phyloP scores from a whole-genome alignment of 495 filamentous ascomycete genomes.

The Staphylotrichum tortipilum region DNA sequence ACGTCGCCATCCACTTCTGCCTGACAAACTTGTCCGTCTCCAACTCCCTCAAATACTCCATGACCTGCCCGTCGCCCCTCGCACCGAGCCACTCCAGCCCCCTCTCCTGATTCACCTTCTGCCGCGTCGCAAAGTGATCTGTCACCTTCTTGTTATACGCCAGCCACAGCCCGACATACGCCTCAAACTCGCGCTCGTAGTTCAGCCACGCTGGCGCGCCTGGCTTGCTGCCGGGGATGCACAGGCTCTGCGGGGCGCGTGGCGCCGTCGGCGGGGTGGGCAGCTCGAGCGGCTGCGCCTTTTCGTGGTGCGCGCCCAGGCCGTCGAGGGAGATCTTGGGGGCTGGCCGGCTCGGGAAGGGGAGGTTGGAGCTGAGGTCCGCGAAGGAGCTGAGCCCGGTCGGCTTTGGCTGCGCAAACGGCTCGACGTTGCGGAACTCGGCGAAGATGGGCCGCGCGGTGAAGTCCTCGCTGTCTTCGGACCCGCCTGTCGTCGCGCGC shows the following conservation, averaged over 20 bases:
- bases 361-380: slow-evolving; percentile 59
- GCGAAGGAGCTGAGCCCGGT: slow-evolving; percentile 54
- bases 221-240: slow-evolving; percentile 30
- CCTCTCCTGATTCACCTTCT: slow-evolving; percentile 39
- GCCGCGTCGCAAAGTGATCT: slow-evolving; percentile 56
- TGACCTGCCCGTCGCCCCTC: slow-evolving; percentile 38
- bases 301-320: too few species aligned
- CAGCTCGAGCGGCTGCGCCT: slow-evolving; percentile 38
- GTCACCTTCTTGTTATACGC: slow-evolving; percentile 56
- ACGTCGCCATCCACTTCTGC: slow-evolving; percentile 55
- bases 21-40: slow-evolving; percentile 57
- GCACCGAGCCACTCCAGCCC: slow-evolving; percentile 46
- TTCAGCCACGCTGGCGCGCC: slow-evolving; percentile 43
- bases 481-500: slow-evolving; percentile 24
- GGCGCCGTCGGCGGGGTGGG: slow-evolving; percentile 57
- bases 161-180: slow-evolving; percentile 64
- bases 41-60: slow-evolving; percentile 51
- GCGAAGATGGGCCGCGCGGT: slow-evolving; percentile 49
- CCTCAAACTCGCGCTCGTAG: slow-evolving; percentile 54
- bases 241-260: slow-evolving; percentile 29
- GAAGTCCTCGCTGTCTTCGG: slow-evolving; percentile 38
- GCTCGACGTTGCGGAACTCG: slow-evolving; percentile 58
- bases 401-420: slow-evolving; percentile 42
- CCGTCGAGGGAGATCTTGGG: slow-evolving; percentile 32
- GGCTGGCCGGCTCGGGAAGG: slow-evolving; percentile 61